These are phyloP conservation scores for Pseudisothecium myosuroides DNA, from an alignment of 225 moss, liverwort and hornwort species.

Conservation along the genomic window DNA sequence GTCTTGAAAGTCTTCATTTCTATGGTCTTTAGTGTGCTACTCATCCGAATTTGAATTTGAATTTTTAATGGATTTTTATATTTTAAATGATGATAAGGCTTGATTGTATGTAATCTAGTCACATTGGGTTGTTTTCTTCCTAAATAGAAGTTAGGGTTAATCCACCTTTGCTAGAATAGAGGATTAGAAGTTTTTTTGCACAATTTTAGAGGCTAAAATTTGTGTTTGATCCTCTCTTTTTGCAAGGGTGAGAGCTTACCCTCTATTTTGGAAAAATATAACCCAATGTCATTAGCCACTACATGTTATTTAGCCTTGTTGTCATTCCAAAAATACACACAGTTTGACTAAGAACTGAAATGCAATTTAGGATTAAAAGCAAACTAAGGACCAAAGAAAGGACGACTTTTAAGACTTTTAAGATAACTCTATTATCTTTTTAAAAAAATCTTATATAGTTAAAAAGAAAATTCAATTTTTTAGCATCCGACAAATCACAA, in stretches of 20 bases:
- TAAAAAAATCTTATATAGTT: too few species aligned
- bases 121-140: not conserved
- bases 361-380: not conserved
- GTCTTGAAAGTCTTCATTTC: not conserved
- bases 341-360: not conserved
- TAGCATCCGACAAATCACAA: not conserved
- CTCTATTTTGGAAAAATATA: not conserved
- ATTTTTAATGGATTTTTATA: not conserved
- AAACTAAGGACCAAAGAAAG: not conserved
- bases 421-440: not conserved
- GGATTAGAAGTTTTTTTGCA: not conserved
- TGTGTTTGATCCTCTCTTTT: not conserved
- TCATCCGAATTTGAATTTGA: not conserved
- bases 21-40: not conserved
- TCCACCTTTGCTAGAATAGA: not conserved
- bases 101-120: not conserved
- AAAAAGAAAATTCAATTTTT: not conserved
- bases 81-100: not conserved
- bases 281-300: not conserved
- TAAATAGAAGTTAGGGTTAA: not conserved
- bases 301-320: not conserved
- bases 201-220: not conserved
- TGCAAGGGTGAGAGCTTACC: not conserved
- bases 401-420: not conserved
- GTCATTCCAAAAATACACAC: not conserved